Percentiles rank a stretch among this genome's conserved stretches.
Evolutionary conservation across 139 green algal species (phyloP).

Genomic region (Spirogloea muscicola): DNA sequence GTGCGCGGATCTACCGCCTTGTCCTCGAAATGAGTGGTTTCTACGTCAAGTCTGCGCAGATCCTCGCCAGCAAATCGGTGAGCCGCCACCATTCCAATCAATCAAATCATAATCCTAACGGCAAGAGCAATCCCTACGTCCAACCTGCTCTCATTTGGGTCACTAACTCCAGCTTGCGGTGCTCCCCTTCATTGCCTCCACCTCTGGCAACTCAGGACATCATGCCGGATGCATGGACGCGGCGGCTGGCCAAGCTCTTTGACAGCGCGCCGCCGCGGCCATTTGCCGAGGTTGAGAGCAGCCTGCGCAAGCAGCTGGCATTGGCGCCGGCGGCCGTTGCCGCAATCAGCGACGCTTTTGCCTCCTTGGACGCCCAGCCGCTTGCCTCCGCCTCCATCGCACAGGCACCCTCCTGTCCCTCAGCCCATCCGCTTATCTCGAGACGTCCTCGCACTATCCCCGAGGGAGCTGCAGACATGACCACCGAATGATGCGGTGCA

Average conservation of each 20-base stretch:
- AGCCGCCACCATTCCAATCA: too few species aligned
- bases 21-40: slow-evolving; percentile 43
- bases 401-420: slow-evolving; percentile 3
- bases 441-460: too few species aligned
- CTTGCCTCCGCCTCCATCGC: slow-evolving; percentile 42
- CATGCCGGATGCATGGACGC: slow-evolving; percentile 41
- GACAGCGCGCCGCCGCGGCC: slow-evolving; percentile 34
- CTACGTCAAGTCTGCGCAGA: slow-evolving; percentile 42
- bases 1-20: slow-evolving; percentile 33
- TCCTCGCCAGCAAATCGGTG: slow-evolving; percentile 31
- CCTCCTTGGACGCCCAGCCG: slow-evolving; percentile 9
- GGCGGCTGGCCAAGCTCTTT: slow-evolving; percentile 32
- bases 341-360: not conserved
- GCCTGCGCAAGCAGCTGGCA: slow-evolving; percentile 23
- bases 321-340: not conserved
- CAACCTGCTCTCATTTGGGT: too few species aligned
- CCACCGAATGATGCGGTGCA: not conserved
- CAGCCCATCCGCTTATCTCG: not conserved
- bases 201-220: slow-evolving; percentile 27
- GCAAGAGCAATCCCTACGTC: too few species aligned
- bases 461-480: too few species aligned
- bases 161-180: too few species aligned
- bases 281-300: slow-evolving; percentile 21
- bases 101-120: too few species aligned
- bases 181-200: not conserved